Evolutionary conservation across 129 eudicot species (phyloP).

Genomic region (Lactuca saligna): DNA sequence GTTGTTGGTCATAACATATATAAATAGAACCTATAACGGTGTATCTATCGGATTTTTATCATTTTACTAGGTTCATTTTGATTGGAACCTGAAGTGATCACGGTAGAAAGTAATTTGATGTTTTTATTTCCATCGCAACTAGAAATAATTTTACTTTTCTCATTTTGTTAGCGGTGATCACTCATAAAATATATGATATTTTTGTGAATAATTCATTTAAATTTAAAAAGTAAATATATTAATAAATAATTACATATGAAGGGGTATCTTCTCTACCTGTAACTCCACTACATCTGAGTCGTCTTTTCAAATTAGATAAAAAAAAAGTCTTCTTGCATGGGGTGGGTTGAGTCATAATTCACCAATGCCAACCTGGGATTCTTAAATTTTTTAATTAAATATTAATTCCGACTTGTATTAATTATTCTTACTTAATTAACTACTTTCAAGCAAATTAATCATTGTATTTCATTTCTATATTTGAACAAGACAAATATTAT

Average conservation of each 20-base stretch:
- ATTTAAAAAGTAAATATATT: background rate
- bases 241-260: constrained; percentile 18
- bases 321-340: constrained; percentile 26
- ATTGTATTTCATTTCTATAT: background rate
- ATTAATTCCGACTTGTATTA: background rate
- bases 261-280: constrained; percentile 43
- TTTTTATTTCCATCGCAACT: background rate
- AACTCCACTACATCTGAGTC: constrained; percentile 50
- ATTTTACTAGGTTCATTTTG: background rate
- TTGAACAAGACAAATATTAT: background rate
- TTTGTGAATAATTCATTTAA: background rate
- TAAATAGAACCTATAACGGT: too few species aligned
- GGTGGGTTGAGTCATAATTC: constrained; percentile 50
- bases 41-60: too few species aligned
- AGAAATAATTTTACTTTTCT: background rate
- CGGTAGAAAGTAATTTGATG: background rate
- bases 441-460: constrained; percentile 12
- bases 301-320: constrained; percentile 31
- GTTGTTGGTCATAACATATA: background rate
- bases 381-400: constrained; percentile 25
- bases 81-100: constrained; percentile 8
- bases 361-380: constrained; percentile 64
- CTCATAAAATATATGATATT: too few species aligned
- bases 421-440: constrained; percentile 3
- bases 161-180: too few species aligned